Conservation (phyloP, 2,329 filamentous ascomycete species). For the Colletotrichum shisoi region DNA sequence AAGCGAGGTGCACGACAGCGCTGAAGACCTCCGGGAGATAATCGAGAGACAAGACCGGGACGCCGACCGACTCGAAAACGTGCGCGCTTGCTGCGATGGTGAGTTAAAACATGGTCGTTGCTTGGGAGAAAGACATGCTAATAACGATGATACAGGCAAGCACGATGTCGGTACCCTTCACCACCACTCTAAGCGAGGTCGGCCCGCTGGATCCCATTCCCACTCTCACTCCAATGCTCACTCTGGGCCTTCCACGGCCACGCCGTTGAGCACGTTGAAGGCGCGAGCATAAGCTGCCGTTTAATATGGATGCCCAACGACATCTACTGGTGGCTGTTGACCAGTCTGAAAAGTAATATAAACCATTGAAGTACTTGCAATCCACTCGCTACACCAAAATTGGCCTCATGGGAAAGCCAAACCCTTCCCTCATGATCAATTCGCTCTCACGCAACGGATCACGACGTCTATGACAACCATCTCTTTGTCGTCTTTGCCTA, state of each 20-base stretch:
- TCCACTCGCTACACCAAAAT: conserved; percentile 31
- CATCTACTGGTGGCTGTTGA: conserved; percentile 28
- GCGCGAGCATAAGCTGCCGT: conserved; percentile 47
- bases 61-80: conserved; percentile 86
- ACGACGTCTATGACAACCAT: conserved; percentile 40
- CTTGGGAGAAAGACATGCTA: conserved; percentile 40
- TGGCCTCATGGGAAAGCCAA: conserved; percentile 21
- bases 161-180: conserved; percentile 73
- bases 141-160: conserved; percentile 62
- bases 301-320: conserved; percentile 7
- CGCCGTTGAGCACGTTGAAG: conserved; percentile 49
- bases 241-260: conserved; percentile 48
- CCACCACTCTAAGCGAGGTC: conserved; percentile 56
- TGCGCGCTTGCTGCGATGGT: conserved; percentile 97
- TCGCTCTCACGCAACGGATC: conserved; percentile 40
- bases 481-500: conserved; percentile 34
- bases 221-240: conserved; percentile 51
- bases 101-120: conserved; percentile 52
- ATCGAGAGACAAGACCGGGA: conserved; percentile 81
- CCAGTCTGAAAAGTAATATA: conserved; percentile 30
- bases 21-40: conserved; percentile 81
- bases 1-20: conserved; percentile 74
- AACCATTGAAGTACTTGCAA: conserved; percentile 34
- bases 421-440: conserved; percentile 36
- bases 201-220: conserved; percentile 47